Evolutionary conservation across 2,329 filamentous ascomycete genomes (phyloP).

Genomic region (Huntiella decipiens): DNA sequence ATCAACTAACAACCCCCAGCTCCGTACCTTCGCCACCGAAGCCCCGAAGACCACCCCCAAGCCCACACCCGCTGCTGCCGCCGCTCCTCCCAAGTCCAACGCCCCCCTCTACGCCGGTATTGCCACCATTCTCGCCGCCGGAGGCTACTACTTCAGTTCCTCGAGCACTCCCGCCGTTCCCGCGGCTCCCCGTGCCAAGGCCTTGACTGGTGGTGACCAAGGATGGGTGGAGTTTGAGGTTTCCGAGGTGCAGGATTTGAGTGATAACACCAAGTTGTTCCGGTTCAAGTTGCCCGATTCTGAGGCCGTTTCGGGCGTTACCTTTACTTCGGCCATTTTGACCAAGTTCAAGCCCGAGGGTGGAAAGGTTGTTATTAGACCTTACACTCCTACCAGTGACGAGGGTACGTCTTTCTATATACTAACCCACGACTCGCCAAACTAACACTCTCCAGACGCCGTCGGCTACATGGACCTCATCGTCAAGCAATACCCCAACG

Average conservation of each 20-base stretch:
- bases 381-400: slow-evolving; percentile 83
- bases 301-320: slow-evolving; percentile 67
- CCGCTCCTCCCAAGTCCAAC: slow-evolving; percentile 26
- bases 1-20: slow-evolving; percentile 13
- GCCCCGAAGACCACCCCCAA: slow-evolving; percentile 33
- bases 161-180: slow-evolving; percentile 35
- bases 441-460: slow-evolving; percentile 31
- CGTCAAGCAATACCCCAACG: slow-evolving; percentile 78
- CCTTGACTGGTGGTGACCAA: slow-evolving; percentile 69
- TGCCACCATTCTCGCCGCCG: slow-evolving; percentile 38
- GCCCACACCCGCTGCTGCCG: slow-evolving; percentile 30
- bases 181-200: slow-evolving; percentile 25
- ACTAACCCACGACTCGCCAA: background rate
- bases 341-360: slow-evolving; percentile 80
- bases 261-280: slow-evolving; percentile 88
- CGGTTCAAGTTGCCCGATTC: slow-evolving; percentile 72
- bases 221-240: slow-evolving; percentile 72
- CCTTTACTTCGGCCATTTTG: slow-evolving; percentile 68
- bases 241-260: slow-evolving; percentile 58
- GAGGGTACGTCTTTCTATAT: slow-evolving; percentile 36
- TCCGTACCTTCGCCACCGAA: slow-evolving; percentile 32
- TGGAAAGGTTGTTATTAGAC: slow-evolving; percentile 70
- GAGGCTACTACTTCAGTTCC: slow-evolving; percentile 38
- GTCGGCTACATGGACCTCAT: slow-evolving; percentile 73
- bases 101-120: slow-evolving; percentile 44